Evolutionary conservation across 2,329 filamentous ascomycete species (phyloP).

Genomic region (Sporothrix mexicana): DNA sequence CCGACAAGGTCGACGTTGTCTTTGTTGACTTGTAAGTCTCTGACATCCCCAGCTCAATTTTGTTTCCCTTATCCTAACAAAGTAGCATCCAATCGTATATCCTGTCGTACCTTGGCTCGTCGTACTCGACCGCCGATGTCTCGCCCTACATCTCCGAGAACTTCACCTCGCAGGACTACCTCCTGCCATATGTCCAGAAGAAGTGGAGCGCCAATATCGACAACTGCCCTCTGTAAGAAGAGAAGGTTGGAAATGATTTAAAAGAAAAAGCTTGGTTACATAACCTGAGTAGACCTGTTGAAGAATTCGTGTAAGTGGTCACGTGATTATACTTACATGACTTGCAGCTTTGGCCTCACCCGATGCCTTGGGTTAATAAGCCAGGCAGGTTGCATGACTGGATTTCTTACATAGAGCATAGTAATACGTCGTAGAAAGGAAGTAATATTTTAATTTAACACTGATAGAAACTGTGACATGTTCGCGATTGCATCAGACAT

Average conservation of each 20-base stretch:
- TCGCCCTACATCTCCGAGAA: conserved; percentile 49
- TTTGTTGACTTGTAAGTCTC: conserved; percentile 55
- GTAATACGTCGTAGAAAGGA: too few species aligned
- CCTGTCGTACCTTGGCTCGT: conserved; percentile 46
- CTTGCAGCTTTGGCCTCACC: not conserved
- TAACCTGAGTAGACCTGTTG: not conserved
- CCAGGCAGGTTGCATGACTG: too few species aligned
- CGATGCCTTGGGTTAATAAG: not conserved
- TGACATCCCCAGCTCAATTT: not conserved
- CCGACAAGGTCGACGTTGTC: conserved; percentile 57
- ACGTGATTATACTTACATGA: not conserved
- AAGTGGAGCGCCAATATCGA: conserved; percentile 45
- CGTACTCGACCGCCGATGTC: conserved; percentile 46
- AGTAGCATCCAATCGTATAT: conserved; percentile 47
- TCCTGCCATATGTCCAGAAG: conserved; percentile 49
- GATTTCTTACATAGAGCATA: too few species aligned
- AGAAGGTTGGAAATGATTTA: too few species aligned
- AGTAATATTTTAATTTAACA: too few species aligned
- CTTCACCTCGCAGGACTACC: conserved; percentile 50
- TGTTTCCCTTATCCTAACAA: not conserved
- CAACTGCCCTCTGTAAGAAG: conserved; percentile 26
- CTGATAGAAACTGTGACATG: too few species aligned
- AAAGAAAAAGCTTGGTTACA: too few species aligned
- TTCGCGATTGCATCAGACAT: too few species aligned
- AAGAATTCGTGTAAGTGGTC: not conserved